Evolutionary conservation across 129 eudicot species (phyloP).

Genomic region (Flaveria linearis): DNA sequence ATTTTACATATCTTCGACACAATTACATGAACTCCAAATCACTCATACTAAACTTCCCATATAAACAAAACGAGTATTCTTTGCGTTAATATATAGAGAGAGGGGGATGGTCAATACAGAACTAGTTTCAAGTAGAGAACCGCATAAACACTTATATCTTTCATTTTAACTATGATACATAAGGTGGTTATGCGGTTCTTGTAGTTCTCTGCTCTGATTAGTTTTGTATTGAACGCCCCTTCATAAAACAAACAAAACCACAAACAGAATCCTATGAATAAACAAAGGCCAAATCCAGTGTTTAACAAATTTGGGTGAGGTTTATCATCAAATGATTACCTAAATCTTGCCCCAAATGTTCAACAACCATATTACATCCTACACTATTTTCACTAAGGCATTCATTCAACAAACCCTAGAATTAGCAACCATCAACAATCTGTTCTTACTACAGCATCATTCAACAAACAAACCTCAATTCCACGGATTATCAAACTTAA

Average conservation of each 20-base stretch:
- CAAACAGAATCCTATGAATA: too few species aligned
- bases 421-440: background rate
- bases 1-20: background rate
- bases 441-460: background rate
- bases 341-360: too few species aligned
- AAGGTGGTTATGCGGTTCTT: background rate
- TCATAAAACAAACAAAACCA: background rate
- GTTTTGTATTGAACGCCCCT: too few species aligned
- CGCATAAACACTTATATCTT: too few species aligned
- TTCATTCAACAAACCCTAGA: slow-evolving; percentile 32
- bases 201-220: too few species aligned
- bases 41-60: background rate
- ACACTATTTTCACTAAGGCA: slow-evolving; percentile 13
- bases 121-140: too few species aligned
- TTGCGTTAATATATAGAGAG: too few species aligned
- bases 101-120: too few species aligned
- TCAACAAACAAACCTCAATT: background rate
- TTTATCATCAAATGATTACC: too few species aligned
- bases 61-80: background rate
- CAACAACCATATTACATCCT: slow-evolving; percentile 1
- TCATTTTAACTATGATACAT: background rate
- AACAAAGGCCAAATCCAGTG: too few species aligned
- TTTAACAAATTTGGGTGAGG: too few species aligned
- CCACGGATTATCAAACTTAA: background rate
- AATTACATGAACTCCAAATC: slow-evolving; percentile 4